These are phyloP conservation scores for Mycena sanguinolenta DNA, from an alignment of 768 basidiomycete species.

Conservation along the genomic window DNA sequence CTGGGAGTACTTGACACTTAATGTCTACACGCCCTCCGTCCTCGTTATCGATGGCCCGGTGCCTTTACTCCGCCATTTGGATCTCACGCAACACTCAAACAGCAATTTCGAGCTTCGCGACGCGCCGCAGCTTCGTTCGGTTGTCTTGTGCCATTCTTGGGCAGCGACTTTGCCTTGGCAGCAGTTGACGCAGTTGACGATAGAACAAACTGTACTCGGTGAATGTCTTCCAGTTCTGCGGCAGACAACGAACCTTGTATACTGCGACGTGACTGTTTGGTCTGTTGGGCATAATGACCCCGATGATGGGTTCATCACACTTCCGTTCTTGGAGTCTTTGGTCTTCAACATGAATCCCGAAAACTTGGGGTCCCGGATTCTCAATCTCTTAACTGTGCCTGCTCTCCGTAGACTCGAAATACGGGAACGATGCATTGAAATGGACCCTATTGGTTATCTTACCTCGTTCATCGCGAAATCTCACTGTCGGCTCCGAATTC, in stretches of 20 bases:
- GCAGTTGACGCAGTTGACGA: background rate
- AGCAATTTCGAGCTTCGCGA: background rate
- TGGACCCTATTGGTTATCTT: background rate
- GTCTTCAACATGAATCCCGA: background rate
- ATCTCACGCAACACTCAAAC: background rate
- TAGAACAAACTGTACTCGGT: too few relatives aligned
- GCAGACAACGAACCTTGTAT: background rate
- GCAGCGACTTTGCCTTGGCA: background rate
- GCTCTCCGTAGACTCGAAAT: background rate
- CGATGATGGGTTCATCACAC: background rate
- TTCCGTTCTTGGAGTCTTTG: background rate
- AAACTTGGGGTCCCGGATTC: background rate
- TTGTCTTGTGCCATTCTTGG: background rate
- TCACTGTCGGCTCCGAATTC: background rate
- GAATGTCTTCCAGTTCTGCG: background rate
- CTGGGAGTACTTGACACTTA: background rate
- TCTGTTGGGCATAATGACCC: accelerated
- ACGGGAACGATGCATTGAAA: background rate
- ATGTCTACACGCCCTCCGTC: too few relatives aligned
- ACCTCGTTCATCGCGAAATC: background rate
- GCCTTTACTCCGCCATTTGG: background rate
- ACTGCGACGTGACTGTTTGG: background rate
- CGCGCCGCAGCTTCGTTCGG: background rate
- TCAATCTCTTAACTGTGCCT: background rate
- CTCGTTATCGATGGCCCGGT: background rate